Percentiles rank a stretch among this genome's conserved stretches.
These are phyloP conservation scores for Ogataea hybrid DNA, from an alignment of 1,139 yeast species.

Conservation along the genomic window DNA sequence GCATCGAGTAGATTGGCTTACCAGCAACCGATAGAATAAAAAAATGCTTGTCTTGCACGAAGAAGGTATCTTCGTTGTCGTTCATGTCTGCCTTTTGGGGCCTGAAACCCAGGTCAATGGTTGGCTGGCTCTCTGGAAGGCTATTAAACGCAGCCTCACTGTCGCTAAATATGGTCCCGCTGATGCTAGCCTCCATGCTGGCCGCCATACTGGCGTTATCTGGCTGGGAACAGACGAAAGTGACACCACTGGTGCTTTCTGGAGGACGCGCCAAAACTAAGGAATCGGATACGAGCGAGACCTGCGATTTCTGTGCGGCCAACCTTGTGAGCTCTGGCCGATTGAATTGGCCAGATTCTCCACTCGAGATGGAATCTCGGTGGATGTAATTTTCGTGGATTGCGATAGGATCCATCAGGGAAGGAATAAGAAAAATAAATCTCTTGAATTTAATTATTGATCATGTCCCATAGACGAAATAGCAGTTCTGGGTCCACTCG, in stretches of 20 bases:
- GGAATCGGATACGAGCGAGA: slow-evolving; percentile 23
- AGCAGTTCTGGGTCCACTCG: slow-evolving; percentile 5
- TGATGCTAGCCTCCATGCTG: slow-evolving; percentile 17
- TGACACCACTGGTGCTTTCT: slow-evolving; percentile 26
- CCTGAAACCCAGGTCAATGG: slow-evolving; percentile 18
- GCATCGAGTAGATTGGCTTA: slow-evolving; percentile 82
- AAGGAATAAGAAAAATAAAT: slow-evolving; percentile 4
- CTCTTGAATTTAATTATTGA: neutral
- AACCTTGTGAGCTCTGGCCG: slow-evolving; percentile 1
- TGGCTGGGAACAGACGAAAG: slow-evolving; percentile 12
- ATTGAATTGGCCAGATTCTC: neutral
- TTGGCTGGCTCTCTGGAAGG: slow-evolving; percentile 5
- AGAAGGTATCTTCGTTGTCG: slow-evolving; percentile 37
- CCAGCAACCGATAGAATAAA: too few species aligned
- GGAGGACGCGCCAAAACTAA: slow-evolving; percentile 20
- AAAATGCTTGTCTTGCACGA: slow-evolving; percentile 57
- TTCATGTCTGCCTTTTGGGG: slow-evolving; percentile 27
- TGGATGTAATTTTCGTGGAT: slow-evolving; percentile 25
- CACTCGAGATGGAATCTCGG: slow-evolving; percentile 16
- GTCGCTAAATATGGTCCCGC: slow-evolving; percentile 22
- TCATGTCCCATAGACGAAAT: slow-evolving; percentile 4
- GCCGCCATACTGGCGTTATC: slow-evolving; percentile 16
- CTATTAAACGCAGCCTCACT: slow-evolving; percentile 9
- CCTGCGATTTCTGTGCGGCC: slow-evolving; percentile 21
- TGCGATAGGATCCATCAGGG: slow-evolving; percentile 18